Evolutionary conservation across 2,329 filamentous ascomycete species (phyloP).

Genomic region (Ustulina deusta): DNA sequence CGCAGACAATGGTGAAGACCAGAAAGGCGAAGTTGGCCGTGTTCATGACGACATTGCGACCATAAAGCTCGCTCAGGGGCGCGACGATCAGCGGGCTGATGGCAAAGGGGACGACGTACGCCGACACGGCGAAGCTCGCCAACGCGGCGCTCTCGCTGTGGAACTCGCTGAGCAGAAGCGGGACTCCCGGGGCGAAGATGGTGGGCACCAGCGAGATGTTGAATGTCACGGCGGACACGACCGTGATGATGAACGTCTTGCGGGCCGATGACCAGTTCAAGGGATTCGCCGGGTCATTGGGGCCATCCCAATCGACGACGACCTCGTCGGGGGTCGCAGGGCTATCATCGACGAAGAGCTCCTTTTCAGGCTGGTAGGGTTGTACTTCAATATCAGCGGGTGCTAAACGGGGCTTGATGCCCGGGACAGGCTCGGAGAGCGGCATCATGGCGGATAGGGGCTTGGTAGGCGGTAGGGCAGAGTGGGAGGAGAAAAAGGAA

Average conservation of each 20-base stretch:
- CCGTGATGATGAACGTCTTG: constrained; percentile 30
- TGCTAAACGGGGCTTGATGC: not conserved
- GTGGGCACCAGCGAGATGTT: constrained; percentile 40
- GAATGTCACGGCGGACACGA: constrained; percentile 34
- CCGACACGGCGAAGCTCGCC: constrained; percentile 38
- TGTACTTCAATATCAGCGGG: not conserved
- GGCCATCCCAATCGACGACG: constrained; percentile 35
- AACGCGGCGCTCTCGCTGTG: constrained; percentile 32
- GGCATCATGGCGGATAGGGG: constrained; percentile 16
- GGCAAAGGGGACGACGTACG: constrained; percentile 40
- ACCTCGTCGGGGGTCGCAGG: constrained; percentile 19
- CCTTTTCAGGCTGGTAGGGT: constrained; percentile 22
- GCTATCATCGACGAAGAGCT: constrained; percentile 18
- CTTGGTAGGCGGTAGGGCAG: not conserved
- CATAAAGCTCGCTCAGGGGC: constrained; percentile 42
- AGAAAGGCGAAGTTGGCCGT: constrained; percentile 38
- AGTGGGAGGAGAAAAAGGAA: constrained; percentile 1
- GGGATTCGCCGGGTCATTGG: constrained; percentile 33
- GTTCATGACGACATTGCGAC: constrained; percentile 38
- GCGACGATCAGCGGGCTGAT: constrained; percentile 37
- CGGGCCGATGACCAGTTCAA: constrained; percentile 32
- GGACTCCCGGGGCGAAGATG: constrained; percentile 41
- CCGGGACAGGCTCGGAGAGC: constrained; percentile 1
- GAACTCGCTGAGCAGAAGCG: constrained; percentile 38
- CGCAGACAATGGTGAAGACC: constrained; percentile 40